Conservation (phyloP, 2,329 filamentous ascomycete species). For the Penicillium sp. region DNA sequence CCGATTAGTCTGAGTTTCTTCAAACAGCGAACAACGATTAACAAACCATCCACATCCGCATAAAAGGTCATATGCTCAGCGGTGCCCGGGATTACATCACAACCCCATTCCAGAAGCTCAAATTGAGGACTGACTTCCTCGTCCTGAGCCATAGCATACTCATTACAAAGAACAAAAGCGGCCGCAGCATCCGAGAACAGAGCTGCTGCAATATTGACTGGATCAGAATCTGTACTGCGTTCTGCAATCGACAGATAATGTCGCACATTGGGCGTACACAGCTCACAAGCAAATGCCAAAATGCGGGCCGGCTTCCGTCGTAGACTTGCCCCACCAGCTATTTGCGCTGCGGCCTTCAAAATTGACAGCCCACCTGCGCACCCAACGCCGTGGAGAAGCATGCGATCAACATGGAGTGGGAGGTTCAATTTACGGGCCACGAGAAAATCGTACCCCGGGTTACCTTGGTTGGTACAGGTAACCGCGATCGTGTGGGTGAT, state of each 20-base stretch:
- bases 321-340: conserved; percentile 63
- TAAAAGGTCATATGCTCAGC: not conserved
- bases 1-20: too few relatives aligned
- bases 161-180: conserved; percentile 1
- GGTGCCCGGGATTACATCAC: not conserved
- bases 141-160: not conserved
- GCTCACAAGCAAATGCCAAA: conserved; percentile 57
- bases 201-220: not conserved
- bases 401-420: conserved; percentile 60
- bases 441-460: conserved; percentile 67
- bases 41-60: not conserved
- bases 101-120: conserved; percentile 1
- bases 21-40: not conserved
- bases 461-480: conserved; percentile 68
- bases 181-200: conserved; percentile 7
- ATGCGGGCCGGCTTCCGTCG: conserved; percentile 61
- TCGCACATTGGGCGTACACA: conserved; percentile 4
- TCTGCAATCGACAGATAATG: not conserved
- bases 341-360: conserved; percentile 64
- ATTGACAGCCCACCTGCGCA: conserved; percentile 65
- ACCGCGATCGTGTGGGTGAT: conserved; percentile 69
- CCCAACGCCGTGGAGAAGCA: conserved; percentile 65
- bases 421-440: conserved; percentile 61
- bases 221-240: not conserved
- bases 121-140: not conserved